Conservation (phyloP, 768 basidiomycete genomes). For the Lactifluus piperatus region DNA sequence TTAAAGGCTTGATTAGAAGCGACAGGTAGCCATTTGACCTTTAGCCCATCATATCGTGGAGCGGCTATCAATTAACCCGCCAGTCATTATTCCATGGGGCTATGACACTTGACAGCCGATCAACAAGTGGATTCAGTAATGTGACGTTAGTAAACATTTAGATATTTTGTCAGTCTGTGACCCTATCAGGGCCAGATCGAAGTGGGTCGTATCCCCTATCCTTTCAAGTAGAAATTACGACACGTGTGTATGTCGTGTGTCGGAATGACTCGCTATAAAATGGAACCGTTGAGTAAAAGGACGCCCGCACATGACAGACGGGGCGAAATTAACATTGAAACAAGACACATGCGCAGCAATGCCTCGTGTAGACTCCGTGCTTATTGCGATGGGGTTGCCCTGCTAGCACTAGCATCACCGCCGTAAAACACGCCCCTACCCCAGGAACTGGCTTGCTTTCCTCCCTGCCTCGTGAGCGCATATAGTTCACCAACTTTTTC, state of each 20-base stretch:
- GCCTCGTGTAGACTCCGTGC: background rate
- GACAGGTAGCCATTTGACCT: background rate
- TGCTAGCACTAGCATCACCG: slow-evolving; percentile 5
- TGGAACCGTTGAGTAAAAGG: background rate
- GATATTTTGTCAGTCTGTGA: background rate
- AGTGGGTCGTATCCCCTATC: background rate
- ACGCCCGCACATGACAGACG: background rate
- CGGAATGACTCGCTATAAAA: background rate
- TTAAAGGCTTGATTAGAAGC: background rate
- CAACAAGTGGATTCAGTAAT: background rate
- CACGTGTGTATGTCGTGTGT: background rate
- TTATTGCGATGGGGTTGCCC: slow-evolving; percentile 7
- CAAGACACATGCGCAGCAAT: background rate
- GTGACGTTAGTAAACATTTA: background rate
- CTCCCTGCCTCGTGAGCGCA: slow-evolving; percentile 6
- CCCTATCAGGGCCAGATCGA: background rate
- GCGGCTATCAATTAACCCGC: background rate
- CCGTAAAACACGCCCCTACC: slow-evolving; percentile 40
- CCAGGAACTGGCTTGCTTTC: slow-evolving; percentile 30
- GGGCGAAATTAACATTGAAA: background rate
- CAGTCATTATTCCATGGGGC: background rate
- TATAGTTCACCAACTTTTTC: slow-evolving; percentile 14
- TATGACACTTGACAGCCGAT: background rate
- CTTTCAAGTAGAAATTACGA: background rate
- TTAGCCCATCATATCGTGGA: background rate